phyloP scores from a whole-genome alignment of 78 protist genomes.

The Speleostelium caveatum region DNA sequence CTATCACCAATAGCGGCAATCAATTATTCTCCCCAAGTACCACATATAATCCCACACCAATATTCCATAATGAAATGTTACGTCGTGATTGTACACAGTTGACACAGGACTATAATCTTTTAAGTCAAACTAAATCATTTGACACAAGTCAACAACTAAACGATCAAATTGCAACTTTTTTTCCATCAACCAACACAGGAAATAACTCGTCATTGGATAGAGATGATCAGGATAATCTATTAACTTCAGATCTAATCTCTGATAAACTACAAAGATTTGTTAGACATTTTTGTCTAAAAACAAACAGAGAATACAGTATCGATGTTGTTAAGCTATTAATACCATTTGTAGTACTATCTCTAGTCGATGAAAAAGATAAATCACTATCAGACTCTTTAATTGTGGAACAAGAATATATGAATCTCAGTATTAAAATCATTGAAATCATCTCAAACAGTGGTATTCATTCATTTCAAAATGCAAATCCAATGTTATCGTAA shows the following conservation, averaged over 20 bases:
- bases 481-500: slow-evolving; percentile 72
- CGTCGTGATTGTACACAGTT: slow-evolving; percentile 41
- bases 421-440: slow-evolving; percentile 24
- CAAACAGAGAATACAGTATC: slow-evolving; percentile 42
- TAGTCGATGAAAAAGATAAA: slow-evolving; percentile 23
- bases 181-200: neutral
- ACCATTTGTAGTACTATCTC: slow-evolving; percentile 58
- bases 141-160: too few relatives aligned
- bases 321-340: slow-evolving; percentile 31
- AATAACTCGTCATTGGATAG: too few relatives aligned
- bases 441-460: slow-evolving; percentile 29
- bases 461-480: neutral
- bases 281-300: slow-evolving; percentile 19
- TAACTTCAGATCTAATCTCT: slow-evolving; percentile 9
- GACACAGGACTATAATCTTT: slow-evolving; percentile 31
- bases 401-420: slow-evolving; percentile 57
- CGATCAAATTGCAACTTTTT: too few relatives aligned
- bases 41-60: slow-evolving; percentile 20
- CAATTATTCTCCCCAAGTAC: neutral
- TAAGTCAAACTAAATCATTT: slow-evolving; percentile 39
- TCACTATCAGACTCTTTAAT: neutral
- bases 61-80: slow-evolving; percentile 44
- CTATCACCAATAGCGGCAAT: neutral
- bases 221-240: neutral
- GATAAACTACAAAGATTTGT: slow-evolving; percentile 40